Conservation (phyloP, 148 eudicot species). For the Arbutus unedo region DNA sequence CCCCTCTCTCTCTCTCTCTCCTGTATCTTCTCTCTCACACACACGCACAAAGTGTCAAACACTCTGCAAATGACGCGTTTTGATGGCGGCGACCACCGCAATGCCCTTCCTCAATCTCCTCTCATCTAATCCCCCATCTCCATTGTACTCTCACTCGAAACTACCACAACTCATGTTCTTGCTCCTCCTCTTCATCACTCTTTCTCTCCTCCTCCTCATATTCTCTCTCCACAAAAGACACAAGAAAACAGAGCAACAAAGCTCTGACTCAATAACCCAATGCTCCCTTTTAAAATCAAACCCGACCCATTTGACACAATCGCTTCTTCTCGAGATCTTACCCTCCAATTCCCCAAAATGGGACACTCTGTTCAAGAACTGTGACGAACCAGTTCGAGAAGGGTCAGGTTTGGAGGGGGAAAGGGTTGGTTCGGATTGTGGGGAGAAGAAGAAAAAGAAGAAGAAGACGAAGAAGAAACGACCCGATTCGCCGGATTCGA, state of each 20-base stretch:
- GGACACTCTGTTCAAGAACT: slow-evolving; percentile 24
- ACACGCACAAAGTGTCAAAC: neutral
- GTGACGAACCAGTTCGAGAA: slow-evolving; percentile 25
- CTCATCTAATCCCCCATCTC: neutral
- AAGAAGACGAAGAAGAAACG: slow-evolving; percentile 40
- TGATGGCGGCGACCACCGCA: slow-evolving; percentile 25
- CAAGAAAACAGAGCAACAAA: slow-evolving; percentile 12
- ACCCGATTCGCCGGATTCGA: slow-evolving; percentile 17
- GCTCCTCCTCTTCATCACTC: neutral
- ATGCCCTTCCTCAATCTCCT: slow-evolving; percentile 4
- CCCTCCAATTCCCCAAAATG: slow-evolving; percentile 43
- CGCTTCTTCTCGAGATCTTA: slow-evolving; percentile 42
- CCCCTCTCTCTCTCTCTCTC: neutral
- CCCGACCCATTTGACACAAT: slow-evolving; percentile 28
- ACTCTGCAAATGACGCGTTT: slow-evolving; percentile 26
- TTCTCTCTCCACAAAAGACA: slow-evolving; percentile 29
- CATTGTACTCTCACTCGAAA: neutral
- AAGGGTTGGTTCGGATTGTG: slow-evolving; percentile 17
- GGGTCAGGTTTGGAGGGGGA: slow-evolving; percentile 24
- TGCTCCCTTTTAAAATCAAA: slow-evolving; percentile 22
- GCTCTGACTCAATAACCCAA: slow-evolving; percentile 13
- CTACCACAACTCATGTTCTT: slow-evolving; percentile 12
- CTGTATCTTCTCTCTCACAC: too few relatives aligned
- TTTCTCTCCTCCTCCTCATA: slow-evolving; percentile 11
- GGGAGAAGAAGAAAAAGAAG: slow-evolving; percentile 45